Conservation (phyloP, 2,329 filamentous ascomycete genomes). For the Alternaria hordeiaustralica region DNA sequence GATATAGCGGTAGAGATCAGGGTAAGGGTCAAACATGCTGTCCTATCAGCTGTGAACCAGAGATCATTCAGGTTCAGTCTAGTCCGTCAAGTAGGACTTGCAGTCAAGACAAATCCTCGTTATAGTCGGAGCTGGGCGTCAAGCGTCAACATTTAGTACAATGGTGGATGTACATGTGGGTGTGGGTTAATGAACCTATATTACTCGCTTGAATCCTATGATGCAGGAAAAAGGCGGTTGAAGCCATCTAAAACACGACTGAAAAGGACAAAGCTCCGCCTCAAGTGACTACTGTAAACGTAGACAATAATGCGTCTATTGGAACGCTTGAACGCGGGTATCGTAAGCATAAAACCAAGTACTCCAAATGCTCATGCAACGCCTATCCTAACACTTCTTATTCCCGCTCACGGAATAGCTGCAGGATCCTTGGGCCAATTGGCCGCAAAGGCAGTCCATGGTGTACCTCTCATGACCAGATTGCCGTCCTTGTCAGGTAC, state of each 20-base stretch:
- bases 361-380: conserved; percentile 23
- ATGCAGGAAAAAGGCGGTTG: background rate
- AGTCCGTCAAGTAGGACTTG: background rate
- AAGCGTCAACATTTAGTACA: background rate
- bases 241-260: background rate
- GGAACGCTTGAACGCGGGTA: conserved; percentile 21
- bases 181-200: background rate
- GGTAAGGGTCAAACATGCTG: conserved; percentile 4
- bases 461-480: conserved; percentile 38
- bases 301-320: conserved; percentile 5
- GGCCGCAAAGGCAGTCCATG: conserved; percentile 44
- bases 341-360: conserved; percentile 18
- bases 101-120: background rate
- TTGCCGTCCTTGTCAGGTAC: conserved; percentile 29
- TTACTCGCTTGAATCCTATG: background rate
- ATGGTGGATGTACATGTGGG: background rate
- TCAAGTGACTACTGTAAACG: background rate
- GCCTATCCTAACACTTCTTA: conserved; percentile 5
- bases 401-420: conserved; percentile 30
- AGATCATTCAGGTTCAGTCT: background rate
- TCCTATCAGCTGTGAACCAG: background rate
- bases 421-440: conserved; percentile 43
- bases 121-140: background rate
- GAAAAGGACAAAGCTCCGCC: background rate
- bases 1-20: conserved; percentile 1